Evolutionary conservation across 345 rosid species (phyloP).

Genomic region (Limnanthes douglasii): DNA sequence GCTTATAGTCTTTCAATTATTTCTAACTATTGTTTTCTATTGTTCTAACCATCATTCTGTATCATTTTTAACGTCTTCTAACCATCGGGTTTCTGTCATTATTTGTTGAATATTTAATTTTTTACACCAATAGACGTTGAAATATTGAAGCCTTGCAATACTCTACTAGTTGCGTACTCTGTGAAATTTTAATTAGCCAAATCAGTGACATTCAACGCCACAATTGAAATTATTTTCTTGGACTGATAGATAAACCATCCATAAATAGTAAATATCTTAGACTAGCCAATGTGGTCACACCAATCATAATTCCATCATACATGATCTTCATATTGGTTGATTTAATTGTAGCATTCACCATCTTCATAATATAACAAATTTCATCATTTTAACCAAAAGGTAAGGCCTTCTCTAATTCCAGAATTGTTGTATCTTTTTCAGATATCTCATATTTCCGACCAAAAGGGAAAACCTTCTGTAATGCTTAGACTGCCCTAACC

Average conservation of each 20-base stretch:
- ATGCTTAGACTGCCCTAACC: conserved; percentile 67
- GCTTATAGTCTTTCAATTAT: too few relatives aligned
- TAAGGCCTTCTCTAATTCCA: conserved; percentile 20
- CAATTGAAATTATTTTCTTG: conserved; percentile 33
- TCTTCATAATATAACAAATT: conserved; percentile 12
- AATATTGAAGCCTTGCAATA: too few relatives aligned
- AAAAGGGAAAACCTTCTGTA: conserved; percentile 75
- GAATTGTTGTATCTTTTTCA: conserved; percentile 3
- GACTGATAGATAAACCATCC: conserved; percentile 20
- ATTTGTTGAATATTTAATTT: too few relatives aligned
- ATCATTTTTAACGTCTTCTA: too few relatives aligned
- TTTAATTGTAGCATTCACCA: conserved; percentile 35
- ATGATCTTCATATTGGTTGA: conserved; percentile 50
- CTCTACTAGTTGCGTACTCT: too few relatives aligned
- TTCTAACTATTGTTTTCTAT: too few relatives aligned
- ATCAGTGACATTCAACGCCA: conserved; percentile 24
- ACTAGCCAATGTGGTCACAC: conserved; percentile 39
- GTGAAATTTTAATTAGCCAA: too few relatives aligned
- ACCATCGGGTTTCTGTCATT: too few relatives aligned
- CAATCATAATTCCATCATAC: conserved; percentile 59
- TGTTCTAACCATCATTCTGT: too few relatives aligned
- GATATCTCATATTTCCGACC: conserved; percentile 13
- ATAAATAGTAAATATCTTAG: conserved; percentile 37
- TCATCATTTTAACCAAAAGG: conserved; percentile 20
- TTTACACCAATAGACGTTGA: too few relatives aligned